A percentile compares a stretch with the other conserved stretches of the same genome.
Conservation (phyloP, 2,329 filamentous ascomycete genomes). For the Fusarium tjaetaba region DNA sequence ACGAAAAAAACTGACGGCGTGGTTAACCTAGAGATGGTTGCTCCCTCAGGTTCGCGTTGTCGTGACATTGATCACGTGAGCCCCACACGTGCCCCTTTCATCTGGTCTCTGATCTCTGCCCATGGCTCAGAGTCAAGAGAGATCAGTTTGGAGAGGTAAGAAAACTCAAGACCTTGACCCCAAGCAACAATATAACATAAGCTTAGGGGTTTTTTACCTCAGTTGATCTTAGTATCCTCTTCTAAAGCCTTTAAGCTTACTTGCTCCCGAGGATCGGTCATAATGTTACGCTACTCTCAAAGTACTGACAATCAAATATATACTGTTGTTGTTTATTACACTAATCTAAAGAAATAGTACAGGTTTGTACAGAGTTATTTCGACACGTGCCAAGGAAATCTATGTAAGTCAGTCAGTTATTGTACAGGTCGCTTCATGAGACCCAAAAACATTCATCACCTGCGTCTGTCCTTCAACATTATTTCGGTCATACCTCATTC, state of each 20-base stretch:
- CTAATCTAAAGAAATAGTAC: constrained; percentile 25
- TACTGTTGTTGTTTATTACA: not conserved
- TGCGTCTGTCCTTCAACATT: constrained; percentile 13
- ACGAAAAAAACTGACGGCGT: constrained; percentile 42
- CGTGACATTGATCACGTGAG: constrained; percentile 28
- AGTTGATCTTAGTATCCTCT: not conserved
- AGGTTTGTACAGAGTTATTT: constrained; percentile 18
- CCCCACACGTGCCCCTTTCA: constrained; percentile 8
- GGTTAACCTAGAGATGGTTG: constrained; percentile 29
- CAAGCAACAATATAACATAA: not conserved
- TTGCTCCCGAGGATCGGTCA: not conserved
- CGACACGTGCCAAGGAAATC: constrained; percentile 38
- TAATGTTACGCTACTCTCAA: not conserved
- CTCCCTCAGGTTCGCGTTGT: constrained; percentile 10
- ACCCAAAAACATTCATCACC: constrained; percentile 11
- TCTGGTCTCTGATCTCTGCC: not conserved
- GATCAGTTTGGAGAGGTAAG: not conserved
- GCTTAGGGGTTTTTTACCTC: not conserved
- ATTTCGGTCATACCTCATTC: not conserved
- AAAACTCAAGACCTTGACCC: not conserved
- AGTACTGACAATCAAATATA: not conserved
- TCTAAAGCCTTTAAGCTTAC: not conserved
- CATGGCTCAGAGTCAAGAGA: not conserved
- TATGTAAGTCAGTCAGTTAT: constrained; percentile 30
- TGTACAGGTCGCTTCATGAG: constrained; percentile 33